Conservation (phyloP, 257 asterid species). For the Asclepias syriaca region DNA sequence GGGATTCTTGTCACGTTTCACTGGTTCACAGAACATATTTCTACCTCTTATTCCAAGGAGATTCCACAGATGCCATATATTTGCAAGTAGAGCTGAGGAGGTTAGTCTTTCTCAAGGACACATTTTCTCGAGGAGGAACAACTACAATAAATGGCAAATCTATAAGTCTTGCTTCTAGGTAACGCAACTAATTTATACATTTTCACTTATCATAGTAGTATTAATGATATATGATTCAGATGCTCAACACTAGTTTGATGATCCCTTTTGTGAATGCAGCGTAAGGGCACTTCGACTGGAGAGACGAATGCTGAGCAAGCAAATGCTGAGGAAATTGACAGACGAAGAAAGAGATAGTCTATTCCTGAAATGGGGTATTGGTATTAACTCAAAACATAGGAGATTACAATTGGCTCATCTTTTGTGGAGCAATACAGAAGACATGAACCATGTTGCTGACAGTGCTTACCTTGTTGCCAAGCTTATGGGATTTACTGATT, state of each 20-base stretch:
- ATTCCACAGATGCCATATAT: slow-evolving; percentile 79
- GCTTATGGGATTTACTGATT: slow-evolving; percentile 54
- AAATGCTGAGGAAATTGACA: slow-evolving; percentile 67
- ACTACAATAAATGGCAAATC: slow-evolving; percentile 54
- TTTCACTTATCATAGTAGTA: not conserved
- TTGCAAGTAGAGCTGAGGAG: slow-evolving; percentile 84
- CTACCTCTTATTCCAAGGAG: slow-evolving; percentile 82
- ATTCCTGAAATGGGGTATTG: slow-evolving; percentile 77
- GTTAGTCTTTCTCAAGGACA: slow-evolving; percentile 59
- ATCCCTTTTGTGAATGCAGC: slow-evolving; percentile 35
- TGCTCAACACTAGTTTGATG: not conserved
- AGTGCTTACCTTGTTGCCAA: slow-evolving; percentile 76
- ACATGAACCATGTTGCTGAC: slow-evolving; percentile 62
- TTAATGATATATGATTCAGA: not conserved
- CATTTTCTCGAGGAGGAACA: slow-evolving; percentile 53
- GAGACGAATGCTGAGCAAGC: slow-evolving; percentile 62
- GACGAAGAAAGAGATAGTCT: slow-evolving; percentile 70
- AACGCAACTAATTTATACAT: slow-evolving; percentile 11
- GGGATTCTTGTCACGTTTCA: slow-evolving; percentile 78
- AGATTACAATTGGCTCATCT: slow-evolving; percentile 65
- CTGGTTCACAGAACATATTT: slow-evolving; percentile 84
- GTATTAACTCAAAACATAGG: slow-evolving; percentile 57
- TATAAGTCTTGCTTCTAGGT: slow-evolving; percentile 65
- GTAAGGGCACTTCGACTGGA: slow-evolving; percentile 62
- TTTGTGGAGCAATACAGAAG: slow-evolving; percentile 64